phyloP scores from a whole-genome alignment of 192 early-diverging fungal species.

The Phycomyces nitens region DNA sequence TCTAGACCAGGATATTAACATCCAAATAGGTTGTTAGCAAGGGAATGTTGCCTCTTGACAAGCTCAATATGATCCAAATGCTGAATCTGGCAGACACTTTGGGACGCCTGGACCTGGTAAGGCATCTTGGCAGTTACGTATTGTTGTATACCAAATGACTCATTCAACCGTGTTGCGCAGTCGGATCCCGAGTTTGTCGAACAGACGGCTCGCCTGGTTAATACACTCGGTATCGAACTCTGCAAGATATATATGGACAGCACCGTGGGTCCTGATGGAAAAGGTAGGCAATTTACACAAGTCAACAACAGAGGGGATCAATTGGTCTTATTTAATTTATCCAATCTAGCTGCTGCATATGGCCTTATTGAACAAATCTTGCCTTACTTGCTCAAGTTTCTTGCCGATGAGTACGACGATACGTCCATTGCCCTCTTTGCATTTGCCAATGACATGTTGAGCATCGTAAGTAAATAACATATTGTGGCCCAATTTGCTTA shows the following conservation, averaged over 20 bases:
- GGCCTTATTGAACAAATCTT: slow-evolving; percentile 71
- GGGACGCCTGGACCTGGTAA: slow-evolving; percentile 41
- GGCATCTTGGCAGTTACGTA: not conserved
- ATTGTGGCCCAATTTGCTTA: slow-evolving; percentile 19
- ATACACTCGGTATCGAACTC: slow-evolving; percentile 70
- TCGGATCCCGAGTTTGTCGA: slow-evolving; percentile 66
- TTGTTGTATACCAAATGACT: not conserved
- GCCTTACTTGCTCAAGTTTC: slow-evolving; percentile 73
- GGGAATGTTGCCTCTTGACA: slow-evolving; percentile 90
- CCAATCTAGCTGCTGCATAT: slow-evolving; percentile 45
- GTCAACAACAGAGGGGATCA: too few species aligned
- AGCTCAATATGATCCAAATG: slow-evolving; percentile 79
- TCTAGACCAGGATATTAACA: not conserved
- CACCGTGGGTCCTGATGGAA: slow-evolving; percentile 26
- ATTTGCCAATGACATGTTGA: slow-evolving; percentile 68
- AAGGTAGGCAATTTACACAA: slow-evolving; percentile 18
- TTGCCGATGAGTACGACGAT: slow-evolving; percentile 83
- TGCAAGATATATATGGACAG: slow-evolving; percentile 58
- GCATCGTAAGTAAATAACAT: slow-evolving; percentile 55
- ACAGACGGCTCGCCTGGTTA: slow-evolving; percentile 66
- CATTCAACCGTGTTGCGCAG: slow-evolving; percentile 6
- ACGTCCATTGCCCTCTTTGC: slow-evolving; percentile 72
- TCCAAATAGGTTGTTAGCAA: slow-evolving; percentile 67
- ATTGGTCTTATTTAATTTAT: too few species aligned
- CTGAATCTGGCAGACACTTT: slow-evolving; percentile 58